A percentile compares a stretch with the other conserved stretches of the same genome.
These are phyloP conservation scores for Allomyces macrogynus DNA, from an alignment of 192 early-diverging fungal genomes.

Conservation along the genomic window DNA sequence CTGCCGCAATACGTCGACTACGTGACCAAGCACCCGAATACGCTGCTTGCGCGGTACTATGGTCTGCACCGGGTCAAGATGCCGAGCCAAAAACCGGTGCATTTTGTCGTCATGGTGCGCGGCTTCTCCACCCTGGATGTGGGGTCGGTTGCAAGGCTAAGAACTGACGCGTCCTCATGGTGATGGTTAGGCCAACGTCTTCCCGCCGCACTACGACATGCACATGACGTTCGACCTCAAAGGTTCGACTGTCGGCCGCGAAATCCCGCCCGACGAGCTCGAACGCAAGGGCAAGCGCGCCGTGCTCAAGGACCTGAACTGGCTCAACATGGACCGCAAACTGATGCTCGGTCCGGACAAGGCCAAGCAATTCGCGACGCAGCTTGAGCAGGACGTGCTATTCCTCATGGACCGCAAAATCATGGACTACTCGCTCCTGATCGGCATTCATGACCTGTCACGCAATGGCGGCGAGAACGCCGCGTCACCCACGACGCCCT, in stretches of 20 bases:
- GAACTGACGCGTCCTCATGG: too few relatives aligned
- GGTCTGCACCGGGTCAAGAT: constrained; percentile 91
- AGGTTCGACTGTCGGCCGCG: constrained; percentile 73
- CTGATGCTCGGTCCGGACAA: constrained; percentile 69
- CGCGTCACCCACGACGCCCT: constrained; percentile 6
- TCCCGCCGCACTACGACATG: constrained; percentile 90
- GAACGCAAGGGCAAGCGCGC: constrained; percentile 54
- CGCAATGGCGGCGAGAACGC: constrained; percentile 35
- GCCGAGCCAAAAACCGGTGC: constrained; percentile 72
- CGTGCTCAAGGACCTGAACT: constrained; percentile 93
- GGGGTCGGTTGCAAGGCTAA: too few relatives aligned
- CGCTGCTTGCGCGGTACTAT: constrained; percentile 82
- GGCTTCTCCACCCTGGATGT: too few relatives aligned
- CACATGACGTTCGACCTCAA: constrained; percentile 93
- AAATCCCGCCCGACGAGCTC: constrained; percentile 52
- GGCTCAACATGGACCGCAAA: constrained; percentile 50
- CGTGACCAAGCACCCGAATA: constrained; percentile 70
- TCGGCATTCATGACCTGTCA: constrained; percentile 75
- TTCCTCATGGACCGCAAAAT: constrained; percentile 29
- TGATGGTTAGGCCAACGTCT: constrained; percentile 51
- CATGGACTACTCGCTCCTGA: constrained; percentile 95
- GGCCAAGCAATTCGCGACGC: constrained; percentile 52
- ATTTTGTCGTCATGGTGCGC: constrained; percentile 86
- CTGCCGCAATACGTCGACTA: constrained; percentile 81
- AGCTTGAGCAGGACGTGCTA: constrained; percentile 65